Conservation (phyloP, 2,329 filamentous ascomycete genomes). For the Neopestalotiopsis clavispora region DNA sequence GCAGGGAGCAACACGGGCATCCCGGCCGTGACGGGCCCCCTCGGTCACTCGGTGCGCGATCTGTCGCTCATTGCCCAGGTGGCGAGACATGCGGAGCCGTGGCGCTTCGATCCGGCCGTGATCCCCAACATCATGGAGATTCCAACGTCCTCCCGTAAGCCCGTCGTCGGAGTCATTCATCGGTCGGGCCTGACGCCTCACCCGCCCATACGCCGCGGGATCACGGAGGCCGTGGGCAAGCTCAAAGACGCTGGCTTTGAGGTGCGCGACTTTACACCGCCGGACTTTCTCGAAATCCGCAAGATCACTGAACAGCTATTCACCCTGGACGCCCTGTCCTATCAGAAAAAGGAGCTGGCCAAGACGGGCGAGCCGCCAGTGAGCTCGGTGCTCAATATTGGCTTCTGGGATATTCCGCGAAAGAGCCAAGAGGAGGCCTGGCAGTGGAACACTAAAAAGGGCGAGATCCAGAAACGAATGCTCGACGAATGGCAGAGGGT, state of each 20-base stretch:
- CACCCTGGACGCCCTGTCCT: conserved; percentile 40
- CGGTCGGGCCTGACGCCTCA: conserved; percentile 35
- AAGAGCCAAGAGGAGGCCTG: conserved; percentile 40
- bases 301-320: conserved; percentile 38
- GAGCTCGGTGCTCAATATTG: conserved; percentile 37
- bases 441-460: conserved; percentile 38
- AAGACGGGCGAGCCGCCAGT: conserved; percentile 38
- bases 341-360: conserved; percentile 35
- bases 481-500: conserved; percentile 40
- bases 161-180: conserved; percentile 35
- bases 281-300: conserved; percentile 35
- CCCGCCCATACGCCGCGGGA: conserved; percentile 33
- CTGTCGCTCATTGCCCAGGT: conserved; percentile 28
- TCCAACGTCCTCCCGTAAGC: conserved; percentile 24
- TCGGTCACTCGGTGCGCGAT: conserved; percentile 33
- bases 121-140: conserved; percentile 28
- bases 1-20: conserved; percentile 34
- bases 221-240: conserved; percentile 32
- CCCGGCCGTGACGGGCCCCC: conserved; percentile 32
- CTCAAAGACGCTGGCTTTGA: conserved; percentile 33
- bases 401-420: conserved; percentile 36
- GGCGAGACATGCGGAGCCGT: conserved; percentile 29
- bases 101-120: conserved; percentile 29
- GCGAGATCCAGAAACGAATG: conserved; percentile 37
- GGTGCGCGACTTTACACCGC: conserved; percentile 35